Conservation (phyloP, 345 rosid genomes). For the Microcos paniculata region DNA sequence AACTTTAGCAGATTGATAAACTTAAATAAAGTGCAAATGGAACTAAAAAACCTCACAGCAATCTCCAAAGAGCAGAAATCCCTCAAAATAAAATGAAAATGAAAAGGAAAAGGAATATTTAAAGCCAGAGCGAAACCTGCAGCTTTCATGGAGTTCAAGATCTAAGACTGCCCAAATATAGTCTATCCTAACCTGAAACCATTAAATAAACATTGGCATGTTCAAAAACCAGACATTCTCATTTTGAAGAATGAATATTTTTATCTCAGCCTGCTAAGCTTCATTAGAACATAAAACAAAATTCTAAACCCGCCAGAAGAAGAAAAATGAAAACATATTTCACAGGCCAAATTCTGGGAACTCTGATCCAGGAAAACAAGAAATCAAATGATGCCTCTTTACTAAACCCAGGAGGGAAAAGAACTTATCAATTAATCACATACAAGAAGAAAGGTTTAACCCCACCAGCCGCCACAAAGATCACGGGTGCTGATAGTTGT, state of each 20-base stretch:
- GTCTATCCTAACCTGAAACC: constrained; percentile 7
- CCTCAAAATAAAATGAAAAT: background rate
- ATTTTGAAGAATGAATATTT: background rate
- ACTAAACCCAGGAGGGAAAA: background rate
- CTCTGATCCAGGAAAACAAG: background rate
- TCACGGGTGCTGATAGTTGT: constrained; percentile 6
- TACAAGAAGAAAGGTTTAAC: background rate
- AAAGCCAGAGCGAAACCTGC: constrained; percentile 10
- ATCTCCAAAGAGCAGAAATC: background rate
- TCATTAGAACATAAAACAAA: background rate
- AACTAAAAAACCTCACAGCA: constrained; percentile 5
- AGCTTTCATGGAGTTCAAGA: constrained; percentile 16
- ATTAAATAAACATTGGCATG: constrained; percentile 3
- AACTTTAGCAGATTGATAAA: background rate
- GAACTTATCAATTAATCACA: background rate
- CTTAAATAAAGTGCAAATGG: background rate
- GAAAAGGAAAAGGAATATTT: background rate
- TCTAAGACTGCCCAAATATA: constrained; percentile 13
- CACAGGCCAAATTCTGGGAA: background rate
- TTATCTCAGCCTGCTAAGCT: background rate
- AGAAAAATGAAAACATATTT: background rate
- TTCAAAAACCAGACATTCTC: background rate
- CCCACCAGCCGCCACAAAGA: background rate
- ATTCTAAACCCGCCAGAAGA: background rate
- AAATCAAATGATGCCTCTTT: constrained; percentile 7